Conservation (phyloP, 306 rosid genomes). For the Acacia confusa region DNA sequence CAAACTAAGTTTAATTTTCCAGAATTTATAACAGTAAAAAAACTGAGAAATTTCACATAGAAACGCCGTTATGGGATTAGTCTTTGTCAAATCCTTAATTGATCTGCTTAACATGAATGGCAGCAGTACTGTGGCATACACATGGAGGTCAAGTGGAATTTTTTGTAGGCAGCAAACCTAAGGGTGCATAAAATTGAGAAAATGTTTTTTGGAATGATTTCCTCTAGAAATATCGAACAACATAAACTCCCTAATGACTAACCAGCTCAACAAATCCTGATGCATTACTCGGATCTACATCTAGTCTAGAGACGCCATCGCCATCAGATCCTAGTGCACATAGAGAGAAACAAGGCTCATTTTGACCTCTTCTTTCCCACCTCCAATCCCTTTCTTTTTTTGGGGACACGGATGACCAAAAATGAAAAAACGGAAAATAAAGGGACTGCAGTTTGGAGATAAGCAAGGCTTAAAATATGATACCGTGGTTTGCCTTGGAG, state of each 20-base stretch:
- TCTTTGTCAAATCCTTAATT: neutral
- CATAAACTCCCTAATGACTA: neutral
- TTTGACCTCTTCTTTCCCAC: neutral
- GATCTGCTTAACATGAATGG: neutral
- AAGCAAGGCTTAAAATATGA: neutral
- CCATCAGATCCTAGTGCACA: neutral
- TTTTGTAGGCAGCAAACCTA: neutral
- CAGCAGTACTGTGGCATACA: neutral
- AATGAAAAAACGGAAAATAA: conserved; percentile 1
- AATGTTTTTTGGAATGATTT: neutral
- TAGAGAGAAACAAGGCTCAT: neutral
- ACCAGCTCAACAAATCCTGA: neutral
- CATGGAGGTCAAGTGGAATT: neutral
- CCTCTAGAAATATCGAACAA: neutral
- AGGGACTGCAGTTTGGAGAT: neutral
- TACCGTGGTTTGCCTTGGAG: conserved; percentile 95
- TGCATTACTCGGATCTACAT: neutral
- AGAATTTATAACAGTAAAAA: neutral
- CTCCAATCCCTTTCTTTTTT: neutral
- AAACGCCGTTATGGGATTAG: neutral
- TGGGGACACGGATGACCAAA: neutral
- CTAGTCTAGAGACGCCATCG: neutral
- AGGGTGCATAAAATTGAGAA: neutral
- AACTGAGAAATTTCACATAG: neutral
- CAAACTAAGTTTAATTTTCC: neutral